These are phyloP conservation scores for Zopfochytrium polystomum DNA, from an alignment of 371 early-diverging fungal species.

Conservation along the genomic window DNA sequence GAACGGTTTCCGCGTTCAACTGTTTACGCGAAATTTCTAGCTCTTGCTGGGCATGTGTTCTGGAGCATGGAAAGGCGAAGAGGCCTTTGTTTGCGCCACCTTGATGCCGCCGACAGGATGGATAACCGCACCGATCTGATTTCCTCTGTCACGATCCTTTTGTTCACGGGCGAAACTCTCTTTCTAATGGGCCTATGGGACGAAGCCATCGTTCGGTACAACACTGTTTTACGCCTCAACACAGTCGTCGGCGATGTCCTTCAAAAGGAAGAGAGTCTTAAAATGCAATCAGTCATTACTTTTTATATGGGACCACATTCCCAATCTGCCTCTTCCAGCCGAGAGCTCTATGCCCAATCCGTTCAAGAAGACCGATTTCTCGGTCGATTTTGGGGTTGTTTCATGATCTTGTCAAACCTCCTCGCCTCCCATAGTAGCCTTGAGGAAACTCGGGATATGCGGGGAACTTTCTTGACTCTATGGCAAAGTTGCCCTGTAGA, in stretches of 20 bases:
- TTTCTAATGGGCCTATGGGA: conserved; percentile 34
- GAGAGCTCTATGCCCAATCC: conserved; percentile 29
- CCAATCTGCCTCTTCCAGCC: conserved; percentile 13
- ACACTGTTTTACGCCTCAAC: conserved; percentile 18
- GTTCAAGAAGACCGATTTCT: conserved; percentile 25
- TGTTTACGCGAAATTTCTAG: conserved; percentile 25
- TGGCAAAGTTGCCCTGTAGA: conserved; percentile 12
- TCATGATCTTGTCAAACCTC: conserved; percentile 25
- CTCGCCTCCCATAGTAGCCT: conserved; percentile 10
- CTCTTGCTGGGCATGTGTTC: conserved; percentile 17
- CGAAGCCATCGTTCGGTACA: conserved; percentile 21
- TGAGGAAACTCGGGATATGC: conserved; percentile 24
- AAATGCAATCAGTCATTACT: conserved; percentile 20
- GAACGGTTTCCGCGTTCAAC: conserved; percentile 25
- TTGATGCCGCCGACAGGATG: conserved; percentile 29
- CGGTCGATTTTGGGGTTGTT: conserved; percentile 35
- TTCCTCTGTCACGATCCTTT: conserved; percentile 18
- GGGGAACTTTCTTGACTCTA: neutral
- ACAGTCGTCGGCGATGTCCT: conserved; percentile 25
- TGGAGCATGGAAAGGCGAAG: conserved; percentile 22
- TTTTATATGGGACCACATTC: conserved; percentile 14
- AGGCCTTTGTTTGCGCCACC: conserved; percentile 8
- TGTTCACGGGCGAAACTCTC: conserved; percentile 14
- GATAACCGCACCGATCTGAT: conserved; percentile 29
- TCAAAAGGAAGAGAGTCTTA: conserved; percentile 21